Percentiles rank a stretch among this genome's conserved stretches.
Conservation (phyloP, 2,329 filamentous ascomycete species). For the Neofusicoccum umdonicola region DNA sequence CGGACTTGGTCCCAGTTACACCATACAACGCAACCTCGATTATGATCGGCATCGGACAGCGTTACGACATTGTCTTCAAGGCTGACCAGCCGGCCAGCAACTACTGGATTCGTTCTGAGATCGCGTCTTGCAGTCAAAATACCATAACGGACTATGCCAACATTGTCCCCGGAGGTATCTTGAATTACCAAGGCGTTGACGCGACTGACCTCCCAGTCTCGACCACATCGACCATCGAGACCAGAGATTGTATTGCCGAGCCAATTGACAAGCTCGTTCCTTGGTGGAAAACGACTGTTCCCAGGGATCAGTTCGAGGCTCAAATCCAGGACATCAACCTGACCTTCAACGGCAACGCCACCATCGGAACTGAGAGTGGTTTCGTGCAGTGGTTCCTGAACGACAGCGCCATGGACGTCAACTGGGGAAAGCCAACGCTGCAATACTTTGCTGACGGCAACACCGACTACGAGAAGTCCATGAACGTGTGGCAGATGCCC, state of each 20-base stretch:
- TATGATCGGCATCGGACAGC: slow-evolving; percentile 34
- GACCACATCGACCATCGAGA: background rate
- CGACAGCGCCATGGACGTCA: slow-evolving; percentile 33
- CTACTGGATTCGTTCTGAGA: slow-evolving; percentile 38
- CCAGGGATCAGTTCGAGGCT: slow-evolving; percentile 10
- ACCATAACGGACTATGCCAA: slow-evolving; percentile 25
- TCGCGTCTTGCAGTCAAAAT: slow-evolving; percentile 20
- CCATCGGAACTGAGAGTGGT: background rate
- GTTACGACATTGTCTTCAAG: slow-evolving; percentile 41
- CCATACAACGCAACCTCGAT: slow-evolving; percentile 37
- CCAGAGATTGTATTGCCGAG: slow-evolving; percentile 22
- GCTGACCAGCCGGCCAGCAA: slow-evolving; percentile 31
- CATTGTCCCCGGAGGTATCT: slow-evolving; percentile 39
- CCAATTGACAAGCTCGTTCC: slow-evolving; percentile 40
- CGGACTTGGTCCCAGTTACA: slow-evolving; percentile 45
- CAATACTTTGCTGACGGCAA: slow-evolving; percentile 33
- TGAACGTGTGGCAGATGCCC: slow-evolving; percentile 31
- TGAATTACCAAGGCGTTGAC: slow-evolving; percentile 39
- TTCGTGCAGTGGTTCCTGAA: slow-evolving; percentile 41
- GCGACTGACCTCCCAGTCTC: slow-evolving; percentile 1
- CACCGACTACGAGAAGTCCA: slow-evolving; percentile 24
- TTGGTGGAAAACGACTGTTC: slow-evolving; percentile 19
- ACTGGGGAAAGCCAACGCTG: slow-evolving; percentile 38
- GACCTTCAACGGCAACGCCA: slow-evolving; percentile 16
- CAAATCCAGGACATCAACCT: slow-evolving; percentile 21